Conservation (phyloP, 352 stramenopile species). For the Saprolegnia diclina region DNA sequence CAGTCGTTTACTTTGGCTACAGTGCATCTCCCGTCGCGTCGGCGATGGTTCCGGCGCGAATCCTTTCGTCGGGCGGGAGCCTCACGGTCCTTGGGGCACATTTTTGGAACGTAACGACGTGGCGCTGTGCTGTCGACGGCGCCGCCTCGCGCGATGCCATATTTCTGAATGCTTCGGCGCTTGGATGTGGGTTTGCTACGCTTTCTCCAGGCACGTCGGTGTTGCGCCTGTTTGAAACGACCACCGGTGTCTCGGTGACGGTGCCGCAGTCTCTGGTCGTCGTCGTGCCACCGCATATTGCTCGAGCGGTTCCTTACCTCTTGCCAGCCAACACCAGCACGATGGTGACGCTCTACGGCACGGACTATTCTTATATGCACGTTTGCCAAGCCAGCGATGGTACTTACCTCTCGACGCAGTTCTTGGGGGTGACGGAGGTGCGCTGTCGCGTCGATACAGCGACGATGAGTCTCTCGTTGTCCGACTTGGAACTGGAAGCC, state of each 20-base stretch:
- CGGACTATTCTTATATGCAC: background rate
- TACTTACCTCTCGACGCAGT: background rate
- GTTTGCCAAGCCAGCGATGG: background rate
- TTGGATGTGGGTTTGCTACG: background rate
- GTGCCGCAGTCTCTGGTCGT: background rate
- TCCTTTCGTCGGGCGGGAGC: background rate
- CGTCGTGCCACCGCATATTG: background rate
- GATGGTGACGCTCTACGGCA: background rate
- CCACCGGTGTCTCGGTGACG: background rate
- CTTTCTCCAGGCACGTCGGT: background rate
- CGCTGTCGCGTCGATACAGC: background rate
- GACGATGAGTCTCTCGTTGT: background rate
- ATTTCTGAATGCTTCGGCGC: background rate
- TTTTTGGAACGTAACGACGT: constrained; percentile 14
- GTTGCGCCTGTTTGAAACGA: background rate
- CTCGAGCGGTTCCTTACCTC: background rate
- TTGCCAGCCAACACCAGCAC: background rate
- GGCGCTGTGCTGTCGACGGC: background rate
- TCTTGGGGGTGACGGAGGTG: background rate
- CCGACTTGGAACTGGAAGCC: background rate
- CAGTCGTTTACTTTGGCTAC: constrained; percentile 9
- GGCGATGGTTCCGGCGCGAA: background rate
- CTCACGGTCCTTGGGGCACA: constrained; percentile 18
- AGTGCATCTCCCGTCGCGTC: constrained; percentile 8
- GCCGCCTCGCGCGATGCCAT: background rate